Evolutionary conservation across 2,329 filamentous ascomycete species (phyloP).

Genomic region (Colletotrichum sp.): DNA sequence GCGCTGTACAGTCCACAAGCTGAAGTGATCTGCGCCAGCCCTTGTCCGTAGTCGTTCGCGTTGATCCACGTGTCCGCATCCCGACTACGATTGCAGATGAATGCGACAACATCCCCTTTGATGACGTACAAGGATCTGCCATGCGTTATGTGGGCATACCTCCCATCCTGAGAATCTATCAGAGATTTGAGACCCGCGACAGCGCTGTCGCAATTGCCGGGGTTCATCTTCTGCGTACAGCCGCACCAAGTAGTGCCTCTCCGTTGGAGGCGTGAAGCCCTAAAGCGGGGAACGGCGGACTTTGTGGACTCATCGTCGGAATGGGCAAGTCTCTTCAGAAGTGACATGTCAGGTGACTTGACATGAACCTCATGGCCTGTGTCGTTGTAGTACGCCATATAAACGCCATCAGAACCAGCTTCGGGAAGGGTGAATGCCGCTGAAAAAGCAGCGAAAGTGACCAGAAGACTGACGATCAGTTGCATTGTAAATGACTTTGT

Average conservation of each 20-base stretch:
- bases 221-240: neutral
- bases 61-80: too few species aligned
- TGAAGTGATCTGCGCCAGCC: neutral
- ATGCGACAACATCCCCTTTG: neutral
- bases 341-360: neutral
- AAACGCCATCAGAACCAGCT: neutral
- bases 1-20: neutral
- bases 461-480: too few species aligned
- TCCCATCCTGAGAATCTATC: neutral
- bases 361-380: neutral
- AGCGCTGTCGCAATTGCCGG: neutral
- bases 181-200: neutral
- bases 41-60: neutral
- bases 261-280: neutral
- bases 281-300: neutral
- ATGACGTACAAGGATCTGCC: neutral
- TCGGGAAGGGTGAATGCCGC: neutral
- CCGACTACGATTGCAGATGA: neutral
- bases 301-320: neutral
- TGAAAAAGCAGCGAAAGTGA: neutral
- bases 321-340: too few species aligned
- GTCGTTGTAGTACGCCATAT: neutral
- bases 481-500: too few species aligned
- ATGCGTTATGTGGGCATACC: too few species aligned
- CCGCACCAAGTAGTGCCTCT: neutral